Conservation (phyloP, 1,284 basidiomycete genomes). For the Neotropicomus parvogracilis region DNA sequence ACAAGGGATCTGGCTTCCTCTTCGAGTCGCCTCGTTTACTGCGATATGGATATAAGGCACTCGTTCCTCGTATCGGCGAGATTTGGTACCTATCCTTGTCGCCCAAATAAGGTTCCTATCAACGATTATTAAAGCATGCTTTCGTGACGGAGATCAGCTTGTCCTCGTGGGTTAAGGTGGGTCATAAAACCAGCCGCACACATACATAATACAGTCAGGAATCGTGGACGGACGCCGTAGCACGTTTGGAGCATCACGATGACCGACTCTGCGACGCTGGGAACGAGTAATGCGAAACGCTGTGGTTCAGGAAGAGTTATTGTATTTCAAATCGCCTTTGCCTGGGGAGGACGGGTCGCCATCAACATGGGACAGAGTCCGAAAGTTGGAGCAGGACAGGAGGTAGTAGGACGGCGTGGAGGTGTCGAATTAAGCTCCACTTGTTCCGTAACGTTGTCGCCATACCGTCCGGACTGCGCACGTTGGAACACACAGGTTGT, state of each 20-base stretch:
- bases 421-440: constrained; percentile 17
- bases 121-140: constrained; percentile 15
- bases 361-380: constrained; percentile 17
- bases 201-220: constrained; percentile 22
- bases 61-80: constrained; percentile 8
- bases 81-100: constrained; percentile 10
- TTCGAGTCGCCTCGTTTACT: constrained; percentile 15
- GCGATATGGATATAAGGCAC: constrained; percentile 17
- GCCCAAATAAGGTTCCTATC: constrained; percentile 11
- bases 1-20: constrained; percentile 8
- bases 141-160: constrained; percentile 27
- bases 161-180: constrained; percentile 34
- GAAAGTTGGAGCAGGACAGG: constrained; percentile 5
- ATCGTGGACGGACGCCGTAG: neutral
- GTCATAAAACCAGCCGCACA: constrained; percentile 16
- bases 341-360: constrained; percentile 6
- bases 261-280: neutral
- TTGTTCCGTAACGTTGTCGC: constrained; percentile 25
- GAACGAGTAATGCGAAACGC: neutral
- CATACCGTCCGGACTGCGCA: constrained; percentile 21
- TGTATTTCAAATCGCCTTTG: constrained; percentile 27
- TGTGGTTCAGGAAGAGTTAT: constrained; percentile 20
- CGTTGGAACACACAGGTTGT: constrained; percentile 11
- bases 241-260: neutral
- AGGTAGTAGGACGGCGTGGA: constrained; percentile 6